Base-by-base conservation (phyloP, 495 filamentous ascomycete genomes). In the Cryomyces minteri region DNA sequence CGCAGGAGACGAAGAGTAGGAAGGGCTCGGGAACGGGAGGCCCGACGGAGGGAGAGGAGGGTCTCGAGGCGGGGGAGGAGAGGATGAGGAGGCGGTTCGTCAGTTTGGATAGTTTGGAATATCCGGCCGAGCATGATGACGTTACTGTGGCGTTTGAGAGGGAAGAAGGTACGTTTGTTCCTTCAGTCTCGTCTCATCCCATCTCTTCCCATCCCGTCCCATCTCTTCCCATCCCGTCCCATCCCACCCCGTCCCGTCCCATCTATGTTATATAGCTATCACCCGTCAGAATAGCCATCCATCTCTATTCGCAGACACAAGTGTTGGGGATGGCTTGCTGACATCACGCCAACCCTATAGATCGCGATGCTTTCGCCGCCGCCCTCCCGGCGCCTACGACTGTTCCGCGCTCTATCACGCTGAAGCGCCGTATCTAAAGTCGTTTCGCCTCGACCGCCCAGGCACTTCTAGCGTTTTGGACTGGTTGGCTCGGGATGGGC, bases 71-170 rank as follows among this genome's bases (percentile, higher is more conserved):
- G 18, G 32, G 10, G 11, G 48, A 46, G 38, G 69, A 67, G 5
- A 76, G 77, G 29, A 63, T 69, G 11, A 68, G 73, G 28, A 71
- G 73, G 43, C 68, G 71, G 25, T 93, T 88, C 62, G 66, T 90
- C 18, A 87, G 80, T 56, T 61, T 93, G 46, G 87, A 94, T 57
- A 68, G 82, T 68, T 79, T 82, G 4, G 87, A 92, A 44, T 86
- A 88, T 63, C 80, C 85, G 0, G 79, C 80, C 14, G 85, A 92
- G 62, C 84, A 92, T 59, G 87, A 93, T 61, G 87, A 94, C 63
- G 80, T 94, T 54, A 67, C 76, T 25, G 80, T 94, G 54, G 55
- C 75, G 28, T 94, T 94, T 67, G 84, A 92, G 39, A 76, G 64
- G 30, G 79, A 80, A 56, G 59, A 71, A 54, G 82, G 86, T 94